A percentile compares a stretch with the other conserved stretches of the same genome.
Evolutionary conservation across 352 stramenopile genomes (phyloP).

Genomic region (Phytophthora quininea): DNA sequence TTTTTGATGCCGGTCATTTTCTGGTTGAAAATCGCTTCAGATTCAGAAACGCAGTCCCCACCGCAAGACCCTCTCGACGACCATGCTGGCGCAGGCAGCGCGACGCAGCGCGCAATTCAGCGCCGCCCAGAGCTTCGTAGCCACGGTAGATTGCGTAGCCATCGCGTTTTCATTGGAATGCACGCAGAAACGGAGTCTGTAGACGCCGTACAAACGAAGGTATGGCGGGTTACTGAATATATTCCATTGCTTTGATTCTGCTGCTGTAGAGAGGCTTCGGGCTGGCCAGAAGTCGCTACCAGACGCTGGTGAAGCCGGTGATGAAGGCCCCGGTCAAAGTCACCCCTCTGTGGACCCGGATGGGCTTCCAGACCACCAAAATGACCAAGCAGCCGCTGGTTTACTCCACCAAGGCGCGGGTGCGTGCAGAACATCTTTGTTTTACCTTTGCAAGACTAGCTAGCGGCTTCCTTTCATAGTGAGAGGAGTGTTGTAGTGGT

Average conservation of each 20-base stretch:
- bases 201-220: neutral
- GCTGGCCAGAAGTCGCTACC: conserved; percentile 50
- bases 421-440: conserved; percentile 38
- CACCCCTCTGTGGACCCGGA: conserved; percentile 48
- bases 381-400: conserved; percentile 51
- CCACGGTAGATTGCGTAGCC: conserved; percentile 18
- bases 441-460: conserved; percentile 3
- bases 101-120: conserved; percentile 31
- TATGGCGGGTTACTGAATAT: neutral
- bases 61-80: conserved; percentile 9
- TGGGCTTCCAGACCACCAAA: conserved; percentile 29
- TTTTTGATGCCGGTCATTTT: conserved; percentile 46
- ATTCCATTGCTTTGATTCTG: conserved; percentile 1
- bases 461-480: neutral
- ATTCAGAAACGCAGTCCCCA: conserved; percentile 27
- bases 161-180: neutral
- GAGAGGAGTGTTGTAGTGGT: neutral
- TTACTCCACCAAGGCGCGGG: conserved; percentile 77
- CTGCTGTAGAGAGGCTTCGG: conserved; percentile 32
- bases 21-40: conserved; percentile 26
- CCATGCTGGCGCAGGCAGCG: conserved; percentile 51
- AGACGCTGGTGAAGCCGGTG: conserved; percentile 62
- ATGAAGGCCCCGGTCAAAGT: conserved; percentile 33
- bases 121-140: conserved; percentile 23
- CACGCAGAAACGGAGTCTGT: neutral